phyloP scores from a whole-genome alignment of 1,139 yeast genomes.

The Magnusiomyces sp. region DNA sequence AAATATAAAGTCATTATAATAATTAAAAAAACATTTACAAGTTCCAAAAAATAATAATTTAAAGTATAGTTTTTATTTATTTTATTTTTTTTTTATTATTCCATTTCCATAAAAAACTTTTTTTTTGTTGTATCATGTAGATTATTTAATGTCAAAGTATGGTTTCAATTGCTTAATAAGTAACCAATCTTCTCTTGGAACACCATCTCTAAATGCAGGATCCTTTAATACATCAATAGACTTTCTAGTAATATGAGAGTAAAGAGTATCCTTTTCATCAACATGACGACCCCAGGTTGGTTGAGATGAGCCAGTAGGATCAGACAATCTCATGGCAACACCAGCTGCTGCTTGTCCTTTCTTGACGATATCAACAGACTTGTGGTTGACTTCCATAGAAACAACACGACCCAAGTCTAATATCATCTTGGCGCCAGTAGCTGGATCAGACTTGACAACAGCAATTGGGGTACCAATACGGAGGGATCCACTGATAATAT shows the following conservation, averaged over 20 bases:
- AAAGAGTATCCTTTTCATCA: slow-evolving; percentile 81
- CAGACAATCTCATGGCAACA: slow-evolving; percentile 90
- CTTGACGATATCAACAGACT: slow-evolving; percentile 66
- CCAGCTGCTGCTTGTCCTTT: slow-evolving; percentile 97
- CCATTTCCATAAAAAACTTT: not conserved
- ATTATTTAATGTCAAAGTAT: slow-evolving; percentile 65
- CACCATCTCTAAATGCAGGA: slow-evolving; percentile 92
- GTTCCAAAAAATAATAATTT: too few relatives aligned
- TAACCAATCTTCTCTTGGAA: slow-evolving; percentile 91
- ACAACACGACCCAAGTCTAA: slow-evolving; percentile 77
- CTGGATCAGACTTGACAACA: slow-evolving; percentile 84
- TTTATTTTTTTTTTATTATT: not conserved
- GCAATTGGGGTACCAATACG: slow-evolving; percentile 93
- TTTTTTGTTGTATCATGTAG: not conserved
- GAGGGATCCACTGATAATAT: slow-evolving; percentile 83
- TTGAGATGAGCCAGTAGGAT: slow-evolving; percentile 82
- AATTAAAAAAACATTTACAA: too few relatives aligned
- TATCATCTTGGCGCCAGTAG: slow-evolving; percentile 64
- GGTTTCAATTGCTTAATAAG: slow-evolving; percentile 82
- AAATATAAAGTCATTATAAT: not conserved
- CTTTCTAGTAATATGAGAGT: slow-evolving; percentile 78
- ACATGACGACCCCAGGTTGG: slow-evolving; percentile 99
- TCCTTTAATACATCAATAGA: slow-evolving; percentile 97
- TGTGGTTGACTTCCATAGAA: slow-evolving; percentile 91
- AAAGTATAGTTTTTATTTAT: not conserved